Evolutionary conservation across 768 basidiomycete genomes (phyloP).

Genomic region (Candolleomyces aberdarensis): DNA sequence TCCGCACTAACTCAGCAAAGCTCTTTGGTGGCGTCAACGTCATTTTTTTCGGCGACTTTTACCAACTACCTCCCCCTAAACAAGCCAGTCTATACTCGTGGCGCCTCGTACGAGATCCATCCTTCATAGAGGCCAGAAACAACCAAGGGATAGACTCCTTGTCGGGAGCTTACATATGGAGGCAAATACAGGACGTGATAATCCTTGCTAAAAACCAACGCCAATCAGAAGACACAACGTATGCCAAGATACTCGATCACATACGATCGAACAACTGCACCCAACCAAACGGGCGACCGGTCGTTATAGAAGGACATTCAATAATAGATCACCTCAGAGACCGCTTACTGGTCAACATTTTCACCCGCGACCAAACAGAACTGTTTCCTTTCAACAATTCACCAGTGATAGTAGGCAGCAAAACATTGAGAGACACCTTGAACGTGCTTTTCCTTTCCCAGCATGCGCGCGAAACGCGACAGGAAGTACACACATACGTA

Average conservation of each 20-base stretch:
- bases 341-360: background rate
- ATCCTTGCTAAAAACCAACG: slow-evolving; percentile 11
- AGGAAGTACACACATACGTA: background rate
- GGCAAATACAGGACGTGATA: slow-evolving; percentile 8
- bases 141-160: slow-evolving; percentile 4
- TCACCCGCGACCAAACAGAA: background rate
- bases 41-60: slow-evolving; percentile 23
- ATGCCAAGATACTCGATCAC: slow-evolving; percentile 9
- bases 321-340: background rate
- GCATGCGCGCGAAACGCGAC: background rate
- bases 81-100: slow-evolving; percentile 16
- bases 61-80: slow-evolving; percentile 9
- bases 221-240: slow-evolving; percentile 9
- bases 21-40: slow-evolving; percentile 29
- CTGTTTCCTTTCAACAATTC: slow-evolving; percentile 9
- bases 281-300: background rate
- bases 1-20: background rate
- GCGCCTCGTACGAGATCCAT: slow-evolving; percentile 3
- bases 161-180: slow-evolving; percentile 13
- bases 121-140: slow-evolving; percentile 1
- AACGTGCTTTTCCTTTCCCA: slow-evolving; percentile 6
- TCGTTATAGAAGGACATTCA: background rate
- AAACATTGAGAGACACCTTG: slow-evolving; percentile 8
- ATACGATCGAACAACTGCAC: slow-evolving; percentile 3
- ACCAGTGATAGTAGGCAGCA: slow-evolving; percentile 16